These are phyloP conservation scores for Ziziphus jujuba DNA, from an alignment of 306 rosid genomes.

Conservation along the genomic window DNA sequence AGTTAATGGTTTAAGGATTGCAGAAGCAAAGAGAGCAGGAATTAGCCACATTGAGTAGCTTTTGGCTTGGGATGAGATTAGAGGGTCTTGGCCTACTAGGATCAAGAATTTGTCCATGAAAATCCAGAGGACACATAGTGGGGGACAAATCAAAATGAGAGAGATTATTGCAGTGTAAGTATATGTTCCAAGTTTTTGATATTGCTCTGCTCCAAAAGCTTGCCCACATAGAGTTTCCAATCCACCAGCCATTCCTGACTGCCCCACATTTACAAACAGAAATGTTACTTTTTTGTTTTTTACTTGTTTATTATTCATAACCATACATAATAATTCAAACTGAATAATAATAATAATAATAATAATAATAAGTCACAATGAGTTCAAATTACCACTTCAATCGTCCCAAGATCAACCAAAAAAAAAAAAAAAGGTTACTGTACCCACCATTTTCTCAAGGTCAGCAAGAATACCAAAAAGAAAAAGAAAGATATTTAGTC, in stretches of 20 bases:
- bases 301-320: too few species aligned
- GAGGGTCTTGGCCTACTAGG: slow-evolving; percentile 25
- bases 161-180: slow-evolving; percentile 31
- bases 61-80: slow-evolving; percentile 18
- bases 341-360: too few species aligned
- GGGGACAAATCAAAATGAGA: slow-evolving; percentile 22
- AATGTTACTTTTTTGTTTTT: too few species aligned
- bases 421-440: too few species aligned
- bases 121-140: slow-evolving; percentile 25
- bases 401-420: too few species aligned
- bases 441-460: too few species aligned
- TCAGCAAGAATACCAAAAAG: too few species aligned
- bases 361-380: too few species aligned
- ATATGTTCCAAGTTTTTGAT: slow-evolving; percentile 28
- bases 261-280: not conserved
- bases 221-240: slow-evolving; percentile 37
- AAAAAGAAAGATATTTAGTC: too few species aligned
- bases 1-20: slow-evolving; percentile 31
- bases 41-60: slow-evolving; percentile 29
- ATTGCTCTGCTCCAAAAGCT: slow-evolving; percentile 33
- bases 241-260: slow-evolving; percentile 37
- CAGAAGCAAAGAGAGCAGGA: slow-evolving; percentile 27
- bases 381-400: too few species aligned
- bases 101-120: slow-evolving; percentile 26
- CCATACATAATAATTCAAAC: too few species aligned